Percentiles rank a stretch among this genome's conserved stretches.
phyloP scores from a whole-genome alignment of 176 grass and related monocot genomes.

The Avena atlantica region DNA sequence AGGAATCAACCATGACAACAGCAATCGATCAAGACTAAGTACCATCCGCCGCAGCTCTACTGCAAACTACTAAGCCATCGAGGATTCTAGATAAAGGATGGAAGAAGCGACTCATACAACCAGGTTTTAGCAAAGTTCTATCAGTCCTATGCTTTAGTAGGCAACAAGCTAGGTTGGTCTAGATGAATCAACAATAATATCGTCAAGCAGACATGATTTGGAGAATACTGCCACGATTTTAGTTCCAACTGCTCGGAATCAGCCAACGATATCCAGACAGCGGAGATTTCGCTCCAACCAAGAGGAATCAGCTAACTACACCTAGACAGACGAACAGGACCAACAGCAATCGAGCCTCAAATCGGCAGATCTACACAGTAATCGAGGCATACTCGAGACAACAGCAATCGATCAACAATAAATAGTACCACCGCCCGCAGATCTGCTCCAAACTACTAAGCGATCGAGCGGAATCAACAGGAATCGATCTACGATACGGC shows the following conservation, averaged over 20 bases:
- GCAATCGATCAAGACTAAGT: no score
- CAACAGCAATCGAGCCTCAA: background rate
- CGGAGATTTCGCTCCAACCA: background rate
- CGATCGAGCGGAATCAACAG: background rate
- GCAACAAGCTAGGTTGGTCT: no score
- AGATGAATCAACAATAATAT: no score
- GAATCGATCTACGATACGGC: background rate
- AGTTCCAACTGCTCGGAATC: no score
- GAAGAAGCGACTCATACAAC: no score
- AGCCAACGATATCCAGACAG: background rate
- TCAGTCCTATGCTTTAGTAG: conserved; percentile 2
- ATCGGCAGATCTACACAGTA: background rate
- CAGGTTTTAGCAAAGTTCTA: no score
- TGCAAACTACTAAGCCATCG: no score
- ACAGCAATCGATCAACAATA: background rate
- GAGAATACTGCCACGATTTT: background rate
- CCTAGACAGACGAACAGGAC: background rate
- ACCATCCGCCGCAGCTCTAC: no score
- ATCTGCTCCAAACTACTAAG: background rate
- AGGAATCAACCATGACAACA: background rate
- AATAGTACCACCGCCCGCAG: no score
- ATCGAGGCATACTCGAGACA: background rate
- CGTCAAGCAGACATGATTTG: no score
- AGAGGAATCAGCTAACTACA: background rate
- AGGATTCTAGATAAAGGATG: no score